phyloP scores from a whole-genome alignment of 169 alveolate species.

The Babesia gibsoni region DNA sequence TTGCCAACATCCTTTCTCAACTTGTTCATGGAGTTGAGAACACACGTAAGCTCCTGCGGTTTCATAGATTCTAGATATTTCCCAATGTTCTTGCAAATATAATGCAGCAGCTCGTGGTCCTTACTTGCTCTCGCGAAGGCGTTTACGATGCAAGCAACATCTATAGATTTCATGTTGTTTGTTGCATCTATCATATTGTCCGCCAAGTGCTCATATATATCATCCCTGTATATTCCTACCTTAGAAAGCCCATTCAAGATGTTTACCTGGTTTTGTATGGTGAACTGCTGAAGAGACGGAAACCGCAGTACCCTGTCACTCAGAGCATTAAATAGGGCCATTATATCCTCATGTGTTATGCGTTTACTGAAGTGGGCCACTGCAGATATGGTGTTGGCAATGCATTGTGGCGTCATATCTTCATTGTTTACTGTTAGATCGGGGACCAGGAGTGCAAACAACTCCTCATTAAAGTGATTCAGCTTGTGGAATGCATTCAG shows the following conservation, averaged over 20 bases:
- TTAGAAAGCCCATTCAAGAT: slow-evolving; percentile 57
- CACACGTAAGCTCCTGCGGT: slow-evolving; percentile 12
- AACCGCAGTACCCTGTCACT: background rate
- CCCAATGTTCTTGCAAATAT: slow-evolving; percentile 1
- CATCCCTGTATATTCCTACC: slow-evolving; percentile 1
- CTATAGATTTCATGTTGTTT: slow-evolving; percentile 22
- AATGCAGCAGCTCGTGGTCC: background rate
- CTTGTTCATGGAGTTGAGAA: background rate
- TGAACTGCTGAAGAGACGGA: slow-evolving; percentile 10
- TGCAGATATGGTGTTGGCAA: slow-evolving; percentile 57
- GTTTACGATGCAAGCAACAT: slow-evolving; percentile 28
- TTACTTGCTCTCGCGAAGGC: slow-evolving; percentile 22
- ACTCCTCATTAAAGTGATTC: background rate
- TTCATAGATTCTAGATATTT: background rate
- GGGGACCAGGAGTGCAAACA: background rate
- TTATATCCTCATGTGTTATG: background rate
- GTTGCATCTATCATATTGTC: background rate
- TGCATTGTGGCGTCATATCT: slow-evolving; percentile 63
- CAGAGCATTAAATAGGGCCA: slow-evolving; percentile 20
- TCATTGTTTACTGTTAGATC: slow-evolving; percentile 5
- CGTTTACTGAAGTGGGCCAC: slow-evolving; percentile 26
- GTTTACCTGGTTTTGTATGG: slow-evolving; percentile 56
- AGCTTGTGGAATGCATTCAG: slow-evolving; percentile 50
- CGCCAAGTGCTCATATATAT: background rate
- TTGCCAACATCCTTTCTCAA: background rate